Evolutionary conservation across 805 yeast species (phyloP).

Genomic region (Candida tallmaniae): DNA sequence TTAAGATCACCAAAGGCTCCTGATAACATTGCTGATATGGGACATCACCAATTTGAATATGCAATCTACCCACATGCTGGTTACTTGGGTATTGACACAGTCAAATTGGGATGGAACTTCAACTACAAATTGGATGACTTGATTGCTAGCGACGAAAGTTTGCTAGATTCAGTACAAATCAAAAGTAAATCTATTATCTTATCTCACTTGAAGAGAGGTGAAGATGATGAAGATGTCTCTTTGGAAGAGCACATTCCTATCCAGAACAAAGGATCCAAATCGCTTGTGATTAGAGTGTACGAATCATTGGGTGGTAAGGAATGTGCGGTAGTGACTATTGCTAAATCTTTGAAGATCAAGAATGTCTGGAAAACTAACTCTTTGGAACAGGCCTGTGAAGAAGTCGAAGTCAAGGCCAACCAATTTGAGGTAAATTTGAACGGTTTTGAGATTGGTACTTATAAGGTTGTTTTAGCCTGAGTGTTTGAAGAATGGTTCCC

Average conservation of each 20-base stretch:
- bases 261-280: slow-evolving; percentile 35
- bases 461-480: slow-evolving; percentile 33
- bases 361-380: slow-evolving; percentile 54
- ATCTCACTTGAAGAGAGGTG: slow-evolving; percentile 81
- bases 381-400: slow-evolving; percentile 49
- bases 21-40: slow-evolving; percentile 94
- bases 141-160: slow-evolving; percentile 3
- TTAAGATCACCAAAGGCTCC: slow-evolving; percentile 92
- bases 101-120: slow-evolving; percentile 73
- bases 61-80: slow-evolving; percentile 84
- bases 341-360: slow-evolving; percentile 32
- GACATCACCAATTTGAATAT: slow-evolving; percentile 74
- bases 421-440: slow-evolving; percentile 40
- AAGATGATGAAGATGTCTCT: slow-evolving; percentile 64
- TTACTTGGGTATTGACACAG: slow-evolving; percentile 55
- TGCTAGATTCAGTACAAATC: slow-evolving; percentile 18
- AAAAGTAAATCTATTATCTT: slow-evolving; percentile 63
- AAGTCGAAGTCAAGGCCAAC: slow-evolving; percentile 21
- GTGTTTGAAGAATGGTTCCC: too few species aligned
- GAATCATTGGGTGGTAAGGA: slow-evolving; percentile 83
- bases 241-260: slow-evolving; percentile 43
- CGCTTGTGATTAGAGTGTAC: slow-evolving; percentile 68
- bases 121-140: slow-evolving; percentile 43
- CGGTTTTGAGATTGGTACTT: slow-evolving; percentile 77
- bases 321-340: slow-evolving; percentile 45